Base-by-base conservation (phyloP, 2,329 filamentous ascomycete species). In the Arthrobotrys iridis region DNA sequence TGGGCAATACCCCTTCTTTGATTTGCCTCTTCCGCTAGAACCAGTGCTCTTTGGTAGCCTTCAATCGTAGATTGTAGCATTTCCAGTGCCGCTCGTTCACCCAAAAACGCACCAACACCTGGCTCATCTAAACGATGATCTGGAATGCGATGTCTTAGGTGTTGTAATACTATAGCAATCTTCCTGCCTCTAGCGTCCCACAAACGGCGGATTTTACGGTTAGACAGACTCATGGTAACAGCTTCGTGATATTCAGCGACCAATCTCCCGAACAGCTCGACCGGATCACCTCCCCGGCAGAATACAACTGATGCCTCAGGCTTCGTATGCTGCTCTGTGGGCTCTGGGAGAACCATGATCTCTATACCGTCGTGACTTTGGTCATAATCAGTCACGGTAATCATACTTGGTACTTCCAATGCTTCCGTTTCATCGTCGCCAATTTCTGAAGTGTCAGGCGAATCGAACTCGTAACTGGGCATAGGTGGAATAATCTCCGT, bases 301-400 rank as follows among this genome's bases (percentile, higher is more conserved):
- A 57, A 22, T 7, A 41, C 28, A 5, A 75, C 26, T 0, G 71
- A 67, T 10, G 55, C 11, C 13, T 48, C 48, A 1, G 48, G 48
- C 33, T 13, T 67, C 40, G 55, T 67, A 26, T 40, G 22, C 10
- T 60, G 52, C 2, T 37, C 40, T 6, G 46, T 63, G 0, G 63
- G 63, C n/a, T 75, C 71, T 1, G 71, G 71, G 3, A 75, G 46
- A 18, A 75, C 22, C 22, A 67, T n/a, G 20, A 75, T 63, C 30
- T 75, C 62, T 13, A 75, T 63, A 2, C 71, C 71, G 1, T 46
- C 22, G 20, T 75, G 46, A 8, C 28, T 30, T 22, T 40, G 26
- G n/a, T 75, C 71, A 20, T 45, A 75, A 18, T 75, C 71, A 2
- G 63, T 57, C 8, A 75, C 48, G 4, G 46, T 5, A 13, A 75